Conservation (phyloP, 2,329 filamentous ascomycete species). For the Fusarium odoratissimum region DNA sequence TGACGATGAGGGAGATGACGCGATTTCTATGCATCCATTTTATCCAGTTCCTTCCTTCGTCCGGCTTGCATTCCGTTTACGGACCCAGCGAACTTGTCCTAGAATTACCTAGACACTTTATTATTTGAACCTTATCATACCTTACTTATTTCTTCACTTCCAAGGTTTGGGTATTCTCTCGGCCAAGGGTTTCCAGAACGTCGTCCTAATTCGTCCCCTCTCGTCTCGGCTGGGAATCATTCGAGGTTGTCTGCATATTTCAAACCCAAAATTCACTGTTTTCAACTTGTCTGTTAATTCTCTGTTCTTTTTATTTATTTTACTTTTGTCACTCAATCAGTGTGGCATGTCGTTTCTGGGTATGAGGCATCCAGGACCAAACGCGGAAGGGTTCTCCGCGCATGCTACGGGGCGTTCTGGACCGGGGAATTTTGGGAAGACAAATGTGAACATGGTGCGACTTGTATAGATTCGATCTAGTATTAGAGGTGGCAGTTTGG, state of each 20-base stretch:
- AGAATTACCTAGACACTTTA: slow-evolving; percentile 47
- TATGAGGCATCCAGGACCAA: slow-evolving; percentile 45
- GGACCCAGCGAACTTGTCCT: slow-evolving; percentile 41
- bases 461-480: slow-evolving; percentile 49
- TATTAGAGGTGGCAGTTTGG: slow-evolving; percentile 46
- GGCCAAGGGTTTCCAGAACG: slow-evolving; percentile 38
- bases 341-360: slow-evolving; percentile 46
- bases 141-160: slow-evolving; percentile 39
- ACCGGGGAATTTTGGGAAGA: slow-evolving; percentile 45
- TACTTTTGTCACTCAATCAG: slow-evolving; percentile 26
- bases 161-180: slow-evolving; percentile 44
- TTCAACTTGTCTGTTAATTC: slow-evolving; percentile 26
- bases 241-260: slow-evolving; percentile 34
- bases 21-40: slow-evolving; percentile 41
- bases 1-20: slow-evolving; percentile 36
- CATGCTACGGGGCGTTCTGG: slow-evolving; percentile 48
- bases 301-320: slow-evolving; percentile 34
- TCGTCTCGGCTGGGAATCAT: slow-evolving; percentile 32
- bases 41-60: slow-evolving; percentile 39
- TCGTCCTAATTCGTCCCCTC: slow-evolving; percentile 40
- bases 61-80: slow-evolving; percentile 40
- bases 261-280: slow-evolving; percentile 27
- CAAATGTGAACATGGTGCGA: slow-evolving; percentile 47
- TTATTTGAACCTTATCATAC: slow-evolving; percentile 42
- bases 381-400: slow-evolving; percentile 43